Conservation (phyloP, 2,329 filamentous ascomycete genomes). For the Teratosphaeria viscida region DNA sequence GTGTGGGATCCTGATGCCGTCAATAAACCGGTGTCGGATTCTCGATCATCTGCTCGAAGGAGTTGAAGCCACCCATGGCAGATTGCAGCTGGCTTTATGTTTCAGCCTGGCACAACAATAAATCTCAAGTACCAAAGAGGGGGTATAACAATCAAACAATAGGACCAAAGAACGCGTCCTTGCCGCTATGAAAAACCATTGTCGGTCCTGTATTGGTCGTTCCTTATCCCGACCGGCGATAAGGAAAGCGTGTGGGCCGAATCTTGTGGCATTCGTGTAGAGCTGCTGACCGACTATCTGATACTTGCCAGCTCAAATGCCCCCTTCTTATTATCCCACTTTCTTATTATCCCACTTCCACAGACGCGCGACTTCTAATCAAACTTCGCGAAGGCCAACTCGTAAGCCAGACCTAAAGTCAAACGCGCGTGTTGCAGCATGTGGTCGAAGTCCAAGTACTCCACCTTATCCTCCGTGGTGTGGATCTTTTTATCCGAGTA, state of each 20-base stretch:
- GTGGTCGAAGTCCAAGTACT: constrained; percentile 71
- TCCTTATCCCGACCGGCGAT: not conserved
- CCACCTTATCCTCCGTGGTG: constrained; percentile 57
- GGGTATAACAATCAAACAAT: too few species aligned
- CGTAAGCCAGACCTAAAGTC: constrained; percentile 73
- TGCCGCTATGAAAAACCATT: not conserved
- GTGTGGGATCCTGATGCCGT: not conserved
- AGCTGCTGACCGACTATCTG: not conserved
- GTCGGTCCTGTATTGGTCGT: not conserved
- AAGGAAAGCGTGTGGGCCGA: not conserved
- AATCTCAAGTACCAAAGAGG: too few species aligned
- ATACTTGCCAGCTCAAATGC: not conserved
- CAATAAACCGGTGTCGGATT: not conserved
- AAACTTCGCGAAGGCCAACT: constrained; percentile 70
- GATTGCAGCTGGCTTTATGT: too few species aligned
- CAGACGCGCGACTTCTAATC: constrained; percentile 21
- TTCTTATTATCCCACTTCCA: not conserved
- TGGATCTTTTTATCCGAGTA: constrained; percentile 57
- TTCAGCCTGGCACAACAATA: too few species aligned
- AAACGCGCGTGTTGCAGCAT: constrained; percentile 85
- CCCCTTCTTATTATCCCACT: not conserved
- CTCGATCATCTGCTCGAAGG: too few species aligned
- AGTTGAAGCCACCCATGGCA: too few species aligned
- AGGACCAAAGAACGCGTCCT: not conserved
- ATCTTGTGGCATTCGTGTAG: not conserved